A percentile compares a stretch with the other conserved stretches of the same genome.
Evolutionary conservation across 805 yeast genomes (phyloP).

Genomic region (Pichia membranifaciens): DNA sequence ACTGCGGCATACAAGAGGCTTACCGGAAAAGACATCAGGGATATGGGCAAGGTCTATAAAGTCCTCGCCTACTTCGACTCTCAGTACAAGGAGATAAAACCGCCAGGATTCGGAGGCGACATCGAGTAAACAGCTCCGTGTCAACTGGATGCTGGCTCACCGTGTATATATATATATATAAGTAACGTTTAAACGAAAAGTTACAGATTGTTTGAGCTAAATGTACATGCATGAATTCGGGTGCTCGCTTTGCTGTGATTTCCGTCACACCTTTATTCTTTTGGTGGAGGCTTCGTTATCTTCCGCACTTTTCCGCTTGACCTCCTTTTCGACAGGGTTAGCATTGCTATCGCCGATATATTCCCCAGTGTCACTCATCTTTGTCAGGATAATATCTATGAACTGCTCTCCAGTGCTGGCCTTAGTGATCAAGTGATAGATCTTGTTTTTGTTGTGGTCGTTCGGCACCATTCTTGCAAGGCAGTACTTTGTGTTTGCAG

Average conservation of each 20-base stretch:
- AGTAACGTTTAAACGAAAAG: not conserved
- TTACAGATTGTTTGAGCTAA: not conserved
- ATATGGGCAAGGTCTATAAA: slow-evolving; percentile 77
- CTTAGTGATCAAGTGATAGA: slow-evolving; percentile 52
- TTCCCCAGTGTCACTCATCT: slow-evolving; percentile 34
- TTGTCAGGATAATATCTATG: slow-evolving; percentile 28
- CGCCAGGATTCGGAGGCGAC: slow-evolving; percentile 46
- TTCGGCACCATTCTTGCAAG: slow-evolving; percentile 67
- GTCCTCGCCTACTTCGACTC: slow-evolving; percentile 46
- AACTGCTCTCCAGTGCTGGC: slow-evolving; percentile 52
- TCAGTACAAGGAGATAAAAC: slow-evolving; percentile 37
- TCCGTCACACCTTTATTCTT: not conserved
- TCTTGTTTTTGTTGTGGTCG: slow-evolving; percentile 29
- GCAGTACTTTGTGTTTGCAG: slow-evolving; percentile 77
- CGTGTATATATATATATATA: not conserved
- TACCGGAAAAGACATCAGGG: slow-evolving; percentile 50
- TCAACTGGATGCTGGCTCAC: not conserved
- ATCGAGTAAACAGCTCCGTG: not conserved
- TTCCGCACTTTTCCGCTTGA: not conserved
- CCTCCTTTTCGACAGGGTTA: not conserved
- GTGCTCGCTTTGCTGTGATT: no score
- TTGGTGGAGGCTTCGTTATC: slow-evolving; percentile 1
- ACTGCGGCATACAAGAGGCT: slow-evolving; percentile 55
- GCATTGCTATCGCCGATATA: slow-evolving; percentile 11
- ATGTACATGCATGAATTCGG: not conserved